Base-by-base conservation (phyloP, 2,329 filamentous ascomycete species). In the Microdochium trichocladiopsis region DNA sequence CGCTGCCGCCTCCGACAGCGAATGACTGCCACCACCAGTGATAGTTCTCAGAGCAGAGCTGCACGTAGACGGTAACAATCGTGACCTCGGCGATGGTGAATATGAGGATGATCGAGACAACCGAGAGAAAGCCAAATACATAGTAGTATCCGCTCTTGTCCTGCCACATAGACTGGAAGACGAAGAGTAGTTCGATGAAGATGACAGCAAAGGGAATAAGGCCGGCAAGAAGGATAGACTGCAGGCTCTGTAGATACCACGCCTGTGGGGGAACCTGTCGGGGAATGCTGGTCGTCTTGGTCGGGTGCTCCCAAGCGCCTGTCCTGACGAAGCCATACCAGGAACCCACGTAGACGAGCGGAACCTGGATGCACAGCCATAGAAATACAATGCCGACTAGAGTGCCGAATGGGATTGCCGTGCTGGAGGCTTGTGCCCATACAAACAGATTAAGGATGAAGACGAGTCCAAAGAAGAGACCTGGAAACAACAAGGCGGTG, bases 11-110 rank as follows among this genome's bases (percentile, higher is more conserved):
- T 47, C 90, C 90, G 9, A 91, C 81, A 49, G 89, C 70, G 72
- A 95, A 94, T 50, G 87, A 90, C 66, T 89, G 87, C 90, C 90
- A 95, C 88, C 88, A 94, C 90, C 90, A 95, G 66, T 90, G 81
- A 69, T 94, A 87, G 68, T 95, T 91, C 78, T 95, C 90, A 2
- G 83, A 78, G 70, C 89, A 93, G 18, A 95, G 80, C 70, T 90
- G 87, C 48, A 88, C 80, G 68, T 95, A 95, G 16, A 90, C 87
- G 2, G 85, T 84, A 53, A 95, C 89, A 22, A 95, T 82, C 1
- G 88, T 92, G 50, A 92, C 88, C 71, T 94, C 88, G 59, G 89
- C 83, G 25, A 95, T 82, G 1, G 88, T 90, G 43, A 94, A 69
- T 25, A 90, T 76, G 9, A 94, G 71, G 53, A 94, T 87, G 11